These are phyloP conservation scores for Suaeda aralocaspica DNA, from an alignment of 148 eudicot species.

Conservation along the genomic window DNA sequence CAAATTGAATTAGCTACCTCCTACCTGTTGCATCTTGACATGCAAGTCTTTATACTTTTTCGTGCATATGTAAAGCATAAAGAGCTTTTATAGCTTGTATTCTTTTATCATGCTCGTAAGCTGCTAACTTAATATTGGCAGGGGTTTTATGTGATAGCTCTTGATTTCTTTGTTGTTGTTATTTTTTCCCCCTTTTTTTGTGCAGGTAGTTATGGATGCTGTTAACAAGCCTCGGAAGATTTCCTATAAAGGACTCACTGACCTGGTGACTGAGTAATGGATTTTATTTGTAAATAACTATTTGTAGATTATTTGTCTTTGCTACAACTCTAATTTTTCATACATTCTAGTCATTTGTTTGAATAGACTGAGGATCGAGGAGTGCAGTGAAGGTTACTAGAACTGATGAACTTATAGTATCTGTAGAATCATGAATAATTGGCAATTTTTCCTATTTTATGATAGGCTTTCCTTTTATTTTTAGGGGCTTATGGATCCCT, in stretches of 20 bases:
- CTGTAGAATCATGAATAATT: neutral
- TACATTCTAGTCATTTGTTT: neutral
- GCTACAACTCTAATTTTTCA: neutral
- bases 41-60: neutral
- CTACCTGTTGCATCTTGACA: neutral
- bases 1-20: neutral
- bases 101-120: constrained; percentile 1
- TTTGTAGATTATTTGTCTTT: constrained; percentile 14
- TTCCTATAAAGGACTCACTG: constrained; percentile 87
- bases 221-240: constrained; percentile 92
- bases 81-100: neutral
- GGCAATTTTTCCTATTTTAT: neutral
- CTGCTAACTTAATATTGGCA: constrained; percentile 11
- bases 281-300: constrained; percentile 8
- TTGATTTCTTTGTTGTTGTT: neutral
- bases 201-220: constrained; percentile 95
- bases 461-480: neutral
- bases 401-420: too few species aligned
- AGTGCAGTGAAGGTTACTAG: neutral
- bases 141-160: neutral
- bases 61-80: neutral
- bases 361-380: neutral
- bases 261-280: constrained; percentile 91
- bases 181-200: constrained; percentile 16
- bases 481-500: neutral